phyloP scores from a whole-genome alignment of 2,329 filamentous ascomycete species.

The Penicillium sp. region DNA sequence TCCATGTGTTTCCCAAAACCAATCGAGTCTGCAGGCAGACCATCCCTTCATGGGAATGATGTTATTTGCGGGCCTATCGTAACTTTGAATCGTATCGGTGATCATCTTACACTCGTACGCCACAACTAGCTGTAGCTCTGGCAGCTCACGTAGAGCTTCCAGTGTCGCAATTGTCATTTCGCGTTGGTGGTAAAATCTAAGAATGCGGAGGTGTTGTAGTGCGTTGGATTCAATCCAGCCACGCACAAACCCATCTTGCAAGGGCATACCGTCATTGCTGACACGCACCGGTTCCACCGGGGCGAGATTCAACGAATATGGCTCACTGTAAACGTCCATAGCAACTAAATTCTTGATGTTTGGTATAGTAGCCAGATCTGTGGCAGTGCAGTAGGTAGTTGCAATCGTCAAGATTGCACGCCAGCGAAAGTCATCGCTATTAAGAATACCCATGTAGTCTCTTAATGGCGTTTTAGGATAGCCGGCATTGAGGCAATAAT shows the following conservation, averaged over 20 bases:
- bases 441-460: constrained; percentile 39
- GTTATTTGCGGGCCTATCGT: neutral
- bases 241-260: constrained; percentile 44
- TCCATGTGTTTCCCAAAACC: constrained; percentile 3
- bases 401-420: constrained; percentile 37
- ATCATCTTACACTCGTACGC: constrained; percentile 35
- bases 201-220: constrained; percentile 40
- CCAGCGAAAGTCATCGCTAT: constrained; percentile 36
- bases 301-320: constrained; percentile 8
- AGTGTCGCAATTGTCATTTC: constrained; percentile 35
- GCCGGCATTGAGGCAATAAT: constrained; percentile 35
- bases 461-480: constrained; percentile 31
- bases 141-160: constrained; percentile 37
- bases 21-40: constrained; percentile 10
- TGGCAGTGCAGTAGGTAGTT: constrained; percentile 29
- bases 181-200: constrained; percentile 38
- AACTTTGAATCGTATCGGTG: constrained; percentile 5
- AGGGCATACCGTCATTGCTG: constrained; percentile 13
- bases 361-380: constrained; percentile 42
- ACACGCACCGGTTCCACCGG: constrained; percentile 11
- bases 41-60: constrained; percentile 4
- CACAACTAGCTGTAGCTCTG: constrained; percentile 38
- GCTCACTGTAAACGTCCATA: constrained; percentile 36
- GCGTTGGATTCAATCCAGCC: constrained; percentile 43
- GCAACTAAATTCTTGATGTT: constrained; percentile 43